Conservation (phyloP, 305 asterid species). For the Fraxinus greggii region DNA sequence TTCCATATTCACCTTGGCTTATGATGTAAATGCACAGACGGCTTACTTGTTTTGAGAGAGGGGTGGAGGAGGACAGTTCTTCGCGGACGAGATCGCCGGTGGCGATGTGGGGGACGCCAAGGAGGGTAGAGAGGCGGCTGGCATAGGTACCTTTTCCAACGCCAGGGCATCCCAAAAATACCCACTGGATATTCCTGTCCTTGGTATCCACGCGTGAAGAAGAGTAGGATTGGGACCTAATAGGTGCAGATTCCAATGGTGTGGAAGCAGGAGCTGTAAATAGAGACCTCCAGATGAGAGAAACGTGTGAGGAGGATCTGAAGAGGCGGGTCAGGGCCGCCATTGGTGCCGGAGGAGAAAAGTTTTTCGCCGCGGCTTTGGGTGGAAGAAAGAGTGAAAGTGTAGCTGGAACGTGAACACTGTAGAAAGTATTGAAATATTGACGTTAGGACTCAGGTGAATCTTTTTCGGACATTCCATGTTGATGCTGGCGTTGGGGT, state of each 20-base stretch:
- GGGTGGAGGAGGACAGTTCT: conserved; percentile 66
- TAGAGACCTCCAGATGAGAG: conserved; percentile 37
- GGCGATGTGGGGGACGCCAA: conserved; percentile 93
- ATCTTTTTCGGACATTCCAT: neutral
- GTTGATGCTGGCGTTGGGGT: neutral
- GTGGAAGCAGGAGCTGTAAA: conserved; percentile 42
- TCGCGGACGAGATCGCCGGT: conserved; percentile 98
- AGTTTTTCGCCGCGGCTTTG: conserved; percentile 26
- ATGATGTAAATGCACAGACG: neutral
- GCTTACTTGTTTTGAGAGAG: conserved; percentile 66
- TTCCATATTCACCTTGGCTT: neutral
- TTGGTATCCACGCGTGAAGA: conserved; percentile 53
- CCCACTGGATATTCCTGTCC: conserved; percentile 76
- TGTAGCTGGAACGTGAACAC: neutral
- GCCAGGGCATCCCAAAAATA: conserved; percentile 90
- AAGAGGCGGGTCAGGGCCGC: conserved; percentile 80
- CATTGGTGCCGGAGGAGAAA: conserved; percentile 44
- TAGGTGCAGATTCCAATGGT: conserved; percentile 21
- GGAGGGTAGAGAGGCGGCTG: conserved; percentile 76
- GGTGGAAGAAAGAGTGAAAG: neutral
- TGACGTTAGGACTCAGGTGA: neutral
- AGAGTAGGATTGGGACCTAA: neutral
- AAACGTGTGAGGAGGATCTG: conserved; percentile 40
- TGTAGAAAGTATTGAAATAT: neutral
- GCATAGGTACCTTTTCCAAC: conserved; percentile 97